Base-by-base conservation (phyloP, 1,139 yeast species). In the Ogataea hybrid region DNA sequence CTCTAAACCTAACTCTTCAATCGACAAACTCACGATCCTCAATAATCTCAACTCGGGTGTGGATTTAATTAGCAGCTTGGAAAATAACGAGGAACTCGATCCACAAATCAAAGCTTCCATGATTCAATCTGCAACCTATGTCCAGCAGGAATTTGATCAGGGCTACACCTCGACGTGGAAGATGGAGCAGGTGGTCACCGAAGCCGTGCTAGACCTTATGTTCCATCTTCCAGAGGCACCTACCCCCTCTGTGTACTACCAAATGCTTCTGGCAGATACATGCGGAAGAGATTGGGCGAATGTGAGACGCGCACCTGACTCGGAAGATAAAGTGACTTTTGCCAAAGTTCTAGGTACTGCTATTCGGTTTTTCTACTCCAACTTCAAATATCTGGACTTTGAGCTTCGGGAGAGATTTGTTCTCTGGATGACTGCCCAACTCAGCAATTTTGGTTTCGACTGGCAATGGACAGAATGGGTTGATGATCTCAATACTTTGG, bases 401-500 rank as follows among this genome's bases (percentile, higher is more conserved):
- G 97, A 89, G 62, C 68, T 86, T 42, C 77, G 81, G 51, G 73
- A 79, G 50, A 71, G 92, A 48, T 85, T 79, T 52, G 69, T 88
- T 57, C 95, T 87, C 62, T 94, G 98, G 98, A 84, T 94, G 73
- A 76, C 95, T 3, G 84, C 87, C 44, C 98, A 94, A 65, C 77
- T 94, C 59, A 84, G 95, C 53, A 92, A 92, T 62, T 94, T 92
- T 64, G 90, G 86, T 48, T 94, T 88, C 64, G 86, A 92, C 34
- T 94, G 99, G 99, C 89, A 89, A 60, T 92, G 99, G 99, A 82
- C 79, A 51, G 98, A 90, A 63, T 94, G 98, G 98, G 79, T 76
- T 33, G 64, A 63, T 2, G 85, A 81, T 55, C 73, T 83, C 0
- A 59, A 63, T 22, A 61, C 61, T 37, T 59, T 68, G 32, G 64